These are phyloP conservation scores for Lactarius sp. DNA, from an alignment of 768 basidiomycete species.

Conservation along the genomic window DNA sequence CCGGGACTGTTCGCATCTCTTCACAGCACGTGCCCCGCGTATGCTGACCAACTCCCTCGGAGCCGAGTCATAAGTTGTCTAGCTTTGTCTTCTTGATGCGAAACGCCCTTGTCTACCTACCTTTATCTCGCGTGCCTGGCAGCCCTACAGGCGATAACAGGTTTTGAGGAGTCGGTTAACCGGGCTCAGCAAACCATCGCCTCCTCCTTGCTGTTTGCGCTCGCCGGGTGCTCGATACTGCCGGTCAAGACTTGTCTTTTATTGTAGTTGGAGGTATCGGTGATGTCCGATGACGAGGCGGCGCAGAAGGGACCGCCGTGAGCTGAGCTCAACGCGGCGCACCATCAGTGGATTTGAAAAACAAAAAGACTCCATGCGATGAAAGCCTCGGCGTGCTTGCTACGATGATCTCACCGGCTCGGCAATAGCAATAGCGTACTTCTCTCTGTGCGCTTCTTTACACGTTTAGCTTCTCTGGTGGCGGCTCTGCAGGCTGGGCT, in stretches of 20 bases:
- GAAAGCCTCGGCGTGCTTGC: too few species aligned
- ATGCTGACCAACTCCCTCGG: too few species aligned
- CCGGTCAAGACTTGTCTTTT: background rate
- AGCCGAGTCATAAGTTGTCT: too few species aligned
- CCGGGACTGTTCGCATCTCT: too few species aligned
- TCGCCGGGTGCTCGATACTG: background rate
- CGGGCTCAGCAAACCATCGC: background rate
- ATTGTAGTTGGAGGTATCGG: background rate
- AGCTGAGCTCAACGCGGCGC: background rate
- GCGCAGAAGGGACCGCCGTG: background rate
- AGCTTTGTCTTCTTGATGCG: too few species aligned
- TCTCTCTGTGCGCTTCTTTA: background rate
- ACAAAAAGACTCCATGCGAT: background rate
- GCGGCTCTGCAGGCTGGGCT: background rate
- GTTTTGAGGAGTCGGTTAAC: too few species aligned
- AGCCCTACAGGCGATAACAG: too few species aligned
- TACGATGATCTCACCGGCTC: background rate
- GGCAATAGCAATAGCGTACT: background rate
- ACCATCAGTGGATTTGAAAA: background rate
- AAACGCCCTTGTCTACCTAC: too few species aligned
- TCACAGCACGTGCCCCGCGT: too few species aligned
- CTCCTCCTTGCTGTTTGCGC: background rate
- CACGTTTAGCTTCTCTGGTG: background rate
- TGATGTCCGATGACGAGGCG: background rate
- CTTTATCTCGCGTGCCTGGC: too few species aligned